Evolutionary conservation across 1,284 basidiomycete genomes (phyloP).

Genomic region (Ustilago shanxiensis): DNA sequence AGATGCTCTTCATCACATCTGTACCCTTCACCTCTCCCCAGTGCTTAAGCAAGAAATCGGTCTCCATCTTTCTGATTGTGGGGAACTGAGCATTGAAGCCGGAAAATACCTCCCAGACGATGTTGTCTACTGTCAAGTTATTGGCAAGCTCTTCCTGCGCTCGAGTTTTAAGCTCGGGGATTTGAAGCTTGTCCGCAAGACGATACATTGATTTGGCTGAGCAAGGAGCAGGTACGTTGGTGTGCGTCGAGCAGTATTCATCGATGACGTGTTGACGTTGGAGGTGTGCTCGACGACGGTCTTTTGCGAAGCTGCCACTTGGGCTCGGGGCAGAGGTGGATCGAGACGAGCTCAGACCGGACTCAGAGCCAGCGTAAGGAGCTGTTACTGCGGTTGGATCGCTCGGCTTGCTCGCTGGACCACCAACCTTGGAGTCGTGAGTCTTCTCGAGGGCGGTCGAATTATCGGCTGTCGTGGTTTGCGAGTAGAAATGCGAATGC

Average conservation of each 20-base stretch:
- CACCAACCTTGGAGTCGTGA: neutral
- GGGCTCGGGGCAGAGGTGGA: neutral
- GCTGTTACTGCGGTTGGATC: neutral
- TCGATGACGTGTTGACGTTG: conserved; percentile 54
- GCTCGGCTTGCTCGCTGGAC: conserved; percentile 3
- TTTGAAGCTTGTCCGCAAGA: conserved; percentile 78
- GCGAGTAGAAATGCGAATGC: conserved; percentile 75
- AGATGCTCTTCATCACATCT: conserved; percentile 83
- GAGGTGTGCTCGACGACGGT: conserved; percentile 33
- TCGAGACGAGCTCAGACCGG: neutral
- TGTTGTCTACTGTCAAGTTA: conserved; percentile 81
- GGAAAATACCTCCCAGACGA: conserved; percentile 87
- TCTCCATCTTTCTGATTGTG: conserved; percentile 78
- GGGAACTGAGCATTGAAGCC: conserved; percentile 84
- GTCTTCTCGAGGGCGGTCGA: conserved; percentile 15
- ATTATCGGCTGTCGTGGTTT: conserved; percentile 5
- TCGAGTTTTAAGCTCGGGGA: conserved; percentile 78
- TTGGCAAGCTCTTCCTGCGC: conserved; percentile 83
- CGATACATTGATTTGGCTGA: conserved; percentile 89
- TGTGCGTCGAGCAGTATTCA: conserved; percentile 64
- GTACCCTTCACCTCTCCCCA: conserved; percentile 85
- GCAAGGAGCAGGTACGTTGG: conserved; percentile 79
- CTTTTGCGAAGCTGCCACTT: conserved; percentile 24
- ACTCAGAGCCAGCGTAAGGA: conserved; percentile 15
- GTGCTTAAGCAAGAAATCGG: conserved; percentile 71